phyloP scores from a whole-genome alignment of 495 filamentous ascomycete species.

The Patellaria atrata region DNA sequence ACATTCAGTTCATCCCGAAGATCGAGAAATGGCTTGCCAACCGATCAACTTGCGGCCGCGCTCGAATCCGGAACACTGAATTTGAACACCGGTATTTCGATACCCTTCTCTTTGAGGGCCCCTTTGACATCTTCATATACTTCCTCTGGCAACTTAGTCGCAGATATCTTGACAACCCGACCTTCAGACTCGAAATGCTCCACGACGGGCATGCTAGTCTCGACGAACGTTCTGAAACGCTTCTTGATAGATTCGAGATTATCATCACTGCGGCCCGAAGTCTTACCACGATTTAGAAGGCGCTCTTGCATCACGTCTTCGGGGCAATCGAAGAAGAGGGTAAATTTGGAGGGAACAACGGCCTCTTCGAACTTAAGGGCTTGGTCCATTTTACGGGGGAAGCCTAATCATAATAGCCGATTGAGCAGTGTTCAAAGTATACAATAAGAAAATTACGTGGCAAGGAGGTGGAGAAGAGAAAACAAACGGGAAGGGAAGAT shows the following conservation, averaged over 20 bases:
- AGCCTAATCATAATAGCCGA: slow-evolving; percentile 35
- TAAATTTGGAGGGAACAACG: slow-evolving; percentile 68
- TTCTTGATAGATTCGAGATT: slow-evolving; percentile 93
- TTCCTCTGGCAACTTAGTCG: slow-evolving; percentile 49
- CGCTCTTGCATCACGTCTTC: slow-evolving; percentile 75
- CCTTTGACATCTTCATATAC: slow-evolving; percentile 58
- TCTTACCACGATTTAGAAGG: slow-evolving; percentile 79
- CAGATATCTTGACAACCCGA: slow-evolving; percentile 65
- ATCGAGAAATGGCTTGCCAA: too few relatives aligned
- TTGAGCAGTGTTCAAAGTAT: neutral
- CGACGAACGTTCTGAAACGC: slow-evolving; percentile 81
- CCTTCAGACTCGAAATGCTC: slow-evolving; percentile 62
- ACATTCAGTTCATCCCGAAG: too few relatives aligned
- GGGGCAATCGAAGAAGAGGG: slow-evolving; percentile 82
- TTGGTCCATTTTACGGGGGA: slow-evolving; percentile 95
- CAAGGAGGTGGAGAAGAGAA: neutral
- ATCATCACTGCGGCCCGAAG: slow-evolving; percentile 78
- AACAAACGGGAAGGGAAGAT: neutral
- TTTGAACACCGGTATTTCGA: slow-evolving; percentile 21
- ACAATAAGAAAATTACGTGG: neutral
- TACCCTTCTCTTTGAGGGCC: slow-evolving; percentile 34
- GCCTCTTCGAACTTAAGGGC: slow-evolving; percentile 81
- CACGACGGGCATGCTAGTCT: slow-evolving; percentile 95
- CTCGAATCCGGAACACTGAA: too few relatives aligned
- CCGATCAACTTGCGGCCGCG: too few relatives aligned